Base-by-base conservation (phyloP, 371 early-diverging fungal genomes). In the Rhizopus arrhizus region DNA sequence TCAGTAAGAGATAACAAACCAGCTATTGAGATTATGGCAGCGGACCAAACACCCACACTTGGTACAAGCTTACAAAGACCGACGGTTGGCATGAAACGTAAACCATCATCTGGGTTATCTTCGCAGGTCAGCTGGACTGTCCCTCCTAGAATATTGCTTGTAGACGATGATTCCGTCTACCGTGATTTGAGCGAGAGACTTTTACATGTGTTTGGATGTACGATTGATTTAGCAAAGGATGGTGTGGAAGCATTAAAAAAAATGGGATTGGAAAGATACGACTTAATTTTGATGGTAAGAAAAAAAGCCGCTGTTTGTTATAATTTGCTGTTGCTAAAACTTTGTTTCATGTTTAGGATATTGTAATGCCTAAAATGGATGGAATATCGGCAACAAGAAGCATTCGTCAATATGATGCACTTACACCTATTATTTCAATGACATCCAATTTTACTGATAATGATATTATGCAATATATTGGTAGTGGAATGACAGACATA, bases 401-500 rank as follows among this genome's bases (percentile, higher is more conserved):
- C 49, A 91, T 94, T 53, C 83, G 92, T 38, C 85, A 86, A 62
- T 88, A 87, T 69, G 91, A 91, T 61, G 64, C 77, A 28, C 58
- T 70, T 16, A 90, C 90, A 7, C 91, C 92, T 0, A 91, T 94
- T 56, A 87, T 94, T 34, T 84, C 87, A 15, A 89, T 94, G 90
- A 94, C 92, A 22, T 83, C 85, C 11, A 87, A 86, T 62, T 85
- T 82, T 4, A 80, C 89, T 3, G 84, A 84, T 31, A 72, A 69
- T 62, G 92, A 92, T 58, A 82, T 87, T 45, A 73, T 84, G 66
- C 82, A 81, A 49, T 94, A 91, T 63, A 76, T 85, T 54, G 84
- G 85, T 3, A 86, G 82, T 53, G 92, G 92, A 10, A 94, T 94
- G 92, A 88, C 86, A 57, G 94, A 91, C 59, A 81, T 91, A 22